phyloP scores from a whole-genome alignment of 2,329 filamentous ascomycete genomes.

The Diplodia sapinea region DNA sequence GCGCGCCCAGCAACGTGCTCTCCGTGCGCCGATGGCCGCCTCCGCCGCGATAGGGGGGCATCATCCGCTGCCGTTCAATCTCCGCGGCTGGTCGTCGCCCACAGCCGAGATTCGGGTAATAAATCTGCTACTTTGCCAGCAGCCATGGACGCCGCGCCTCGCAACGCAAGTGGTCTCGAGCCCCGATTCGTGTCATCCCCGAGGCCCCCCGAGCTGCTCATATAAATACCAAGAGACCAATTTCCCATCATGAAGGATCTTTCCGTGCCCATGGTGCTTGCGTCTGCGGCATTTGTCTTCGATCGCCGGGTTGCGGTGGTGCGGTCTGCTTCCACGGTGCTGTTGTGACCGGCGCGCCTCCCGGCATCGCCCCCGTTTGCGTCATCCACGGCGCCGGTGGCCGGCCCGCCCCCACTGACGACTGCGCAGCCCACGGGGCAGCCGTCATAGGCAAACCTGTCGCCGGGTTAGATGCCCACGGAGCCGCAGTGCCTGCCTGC shows the following conservation, averaged over 20 bases:
- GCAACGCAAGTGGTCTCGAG: constrained; percentile 20
- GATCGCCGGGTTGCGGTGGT: constrained; percentile 5
- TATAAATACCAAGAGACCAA: constrained; percentile 7
- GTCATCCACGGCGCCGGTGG: constrained; percentile 21
- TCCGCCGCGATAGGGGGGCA: constrained; percentile 26
- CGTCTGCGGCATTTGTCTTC: constrained; percentile 26
- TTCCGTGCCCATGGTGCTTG: constrained; percentile 32
- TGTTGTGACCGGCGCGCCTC: constrained; percentile 12
- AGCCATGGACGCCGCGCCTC: constrained; percentile 5
- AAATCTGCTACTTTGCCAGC: constrained; percentile 23
- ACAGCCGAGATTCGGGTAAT: constrained; percentile 26
- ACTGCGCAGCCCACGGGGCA: constrained; percentile 38
- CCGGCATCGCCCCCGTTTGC: constrained; percentile 17
- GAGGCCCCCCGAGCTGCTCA: constrained; percentile 14
- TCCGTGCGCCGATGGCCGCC: constrained; percentile 18
- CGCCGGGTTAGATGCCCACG: constrained; percentile 26
- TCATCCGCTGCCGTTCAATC: constrained; percentile 24
- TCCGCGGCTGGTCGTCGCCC: constrained; percentile 11
- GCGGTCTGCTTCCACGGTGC: constrained; percentile 24
- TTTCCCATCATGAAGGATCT: constrained; percentile 27
- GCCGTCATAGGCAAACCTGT: constrained; percentile 33
- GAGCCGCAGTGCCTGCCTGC: constrained; percentile 33
- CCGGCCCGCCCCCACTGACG: constrained; percentile 20
- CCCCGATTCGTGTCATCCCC: constrained; percentile 20
- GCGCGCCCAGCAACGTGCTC: not conserved